phyloP scores from a whole-genome alignment of 768 basidiomycete genomes.

The Suillus fuscotomentosus region DNA sequence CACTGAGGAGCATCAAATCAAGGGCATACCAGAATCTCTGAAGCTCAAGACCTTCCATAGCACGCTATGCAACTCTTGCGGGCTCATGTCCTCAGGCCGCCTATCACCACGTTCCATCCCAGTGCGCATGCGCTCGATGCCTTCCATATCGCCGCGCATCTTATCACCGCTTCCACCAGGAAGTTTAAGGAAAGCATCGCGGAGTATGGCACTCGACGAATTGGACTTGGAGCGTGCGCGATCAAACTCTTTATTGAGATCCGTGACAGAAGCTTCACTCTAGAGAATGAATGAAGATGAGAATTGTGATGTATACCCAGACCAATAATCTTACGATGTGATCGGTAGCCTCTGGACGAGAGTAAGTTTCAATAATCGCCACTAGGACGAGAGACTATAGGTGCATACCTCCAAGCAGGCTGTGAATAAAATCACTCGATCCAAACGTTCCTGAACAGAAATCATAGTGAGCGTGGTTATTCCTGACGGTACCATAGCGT shows the following conservation, averaged over 20 bases:
- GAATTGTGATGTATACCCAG: background rate
- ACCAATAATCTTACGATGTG: slow-evolving; percentile 46
- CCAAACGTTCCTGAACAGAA: slow-evolving; percentile 62
- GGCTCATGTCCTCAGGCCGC: slow-evolving; percentile 77
- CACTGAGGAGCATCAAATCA: background rate
- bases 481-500: background rate
- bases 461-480: background rate
- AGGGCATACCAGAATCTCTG: slow-evolving; percentile 64
- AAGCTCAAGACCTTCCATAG: slow-evolving; percentile 87
- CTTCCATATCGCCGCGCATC: slow-evolving; percentile 73
- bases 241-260: slow-evolving; percentile 77
- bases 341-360: slow-evolving; percentile 54
- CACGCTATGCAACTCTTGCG: slow-evolving; percentile 81
- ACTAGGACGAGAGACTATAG: background rate
- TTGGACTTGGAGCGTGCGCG: slow-evolving; percentile 59
- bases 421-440: slow-evolving; percentile 75
- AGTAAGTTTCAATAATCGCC: background rate
- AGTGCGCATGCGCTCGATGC: slow-evolving; percentile 66
- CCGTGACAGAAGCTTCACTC: slow-evolving; percentile 74
- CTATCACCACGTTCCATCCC: slow-evolving; percentile 61
- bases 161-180: slow-evolving; percentile 62
- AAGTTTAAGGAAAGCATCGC: slow-evolving; percentile 57
- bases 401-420: slow-evolving; percentile 65
- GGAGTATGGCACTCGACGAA: slow-evolving; percentile 45
- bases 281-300: slow-evolving; percentile 10